A percentile compares a stretch with the other conserved stretches of the same genome.
phyloP scores from a whole-genome alignment of 345 rosid genomes.

The Rhodomyrtus tomentosa region DNA sequence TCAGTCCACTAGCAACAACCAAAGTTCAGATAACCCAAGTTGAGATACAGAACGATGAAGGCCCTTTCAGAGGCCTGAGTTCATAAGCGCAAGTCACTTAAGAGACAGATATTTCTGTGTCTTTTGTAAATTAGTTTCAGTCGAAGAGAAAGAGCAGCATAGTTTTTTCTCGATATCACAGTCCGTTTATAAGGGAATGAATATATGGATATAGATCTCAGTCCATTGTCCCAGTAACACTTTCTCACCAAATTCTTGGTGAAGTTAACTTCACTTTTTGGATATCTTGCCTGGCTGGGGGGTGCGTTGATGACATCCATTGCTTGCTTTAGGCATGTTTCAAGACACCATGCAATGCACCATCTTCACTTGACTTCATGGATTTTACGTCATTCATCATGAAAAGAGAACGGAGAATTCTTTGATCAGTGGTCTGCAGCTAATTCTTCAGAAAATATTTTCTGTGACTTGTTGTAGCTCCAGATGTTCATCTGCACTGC shows the following conservation, averaged over 20 bases:
- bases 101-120: background rate
- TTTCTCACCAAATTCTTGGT: background rate
- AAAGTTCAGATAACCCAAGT: background rate
- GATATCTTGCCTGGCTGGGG: background rate
- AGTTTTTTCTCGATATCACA: background rate
- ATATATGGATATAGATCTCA: background rate
- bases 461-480: background rate
- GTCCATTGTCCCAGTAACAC: background rate
- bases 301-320: background rate
- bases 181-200: background rate
- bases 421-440: background rate
- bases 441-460: background rate
- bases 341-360: background rate
- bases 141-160: background rate
- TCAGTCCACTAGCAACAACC: background rate
- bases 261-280: background rate
- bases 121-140: background rate
- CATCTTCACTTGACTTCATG: background rate
- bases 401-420: background rate
- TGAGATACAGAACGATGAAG: conserved; percentile 1
- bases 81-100: background rate
- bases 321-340: background rate
- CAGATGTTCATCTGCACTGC: background rate
- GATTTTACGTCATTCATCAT: background rate
- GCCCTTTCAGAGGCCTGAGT: conserved; percentile 6